Evolutionary conservation across 1,139 yeast species (phyloP).

Genomic region (Pichia sp.): DNA sequence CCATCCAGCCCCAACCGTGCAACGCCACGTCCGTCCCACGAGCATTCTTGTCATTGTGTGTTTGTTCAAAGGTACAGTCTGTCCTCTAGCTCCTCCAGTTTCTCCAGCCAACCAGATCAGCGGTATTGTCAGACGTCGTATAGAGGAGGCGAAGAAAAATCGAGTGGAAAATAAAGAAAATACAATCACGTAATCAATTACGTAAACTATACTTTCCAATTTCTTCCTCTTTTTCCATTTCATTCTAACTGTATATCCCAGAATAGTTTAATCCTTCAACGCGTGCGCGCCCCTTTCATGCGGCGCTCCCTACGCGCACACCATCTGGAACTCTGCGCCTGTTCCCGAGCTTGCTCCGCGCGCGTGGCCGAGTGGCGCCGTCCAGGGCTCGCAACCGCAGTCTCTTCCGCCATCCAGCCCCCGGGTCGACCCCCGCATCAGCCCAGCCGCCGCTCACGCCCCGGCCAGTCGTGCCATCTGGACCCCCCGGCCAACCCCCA

Average conservation of each 20-base stretch:
- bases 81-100: neutral
- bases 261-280: no score
- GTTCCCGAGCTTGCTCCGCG: neutral
- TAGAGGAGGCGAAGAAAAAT: neutral
- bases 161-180: neutral
- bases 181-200: no score
- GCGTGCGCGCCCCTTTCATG: no score
- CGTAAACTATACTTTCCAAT: no score
- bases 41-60: neutral
- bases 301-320: no score
- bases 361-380: neutral
- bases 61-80: neutral
- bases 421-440: neutral
- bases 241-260: no score
- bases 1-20: neutral
- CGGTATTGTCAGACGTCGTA: neutral
- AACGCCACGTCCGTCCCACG: neutral
- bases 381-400: neutral
- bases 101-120: slow-evolving; percentile 4
- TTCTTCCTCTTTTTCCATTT: no score
- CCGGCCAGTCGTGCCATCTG: no score
- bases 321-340: no score
- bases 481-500: no score
- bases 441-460: no score
- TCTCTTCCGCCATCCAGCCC: neutral